Base-by-base conservation (phyloP, 805 yeast genomes). In the Geotrichum ghanense region DNA sequence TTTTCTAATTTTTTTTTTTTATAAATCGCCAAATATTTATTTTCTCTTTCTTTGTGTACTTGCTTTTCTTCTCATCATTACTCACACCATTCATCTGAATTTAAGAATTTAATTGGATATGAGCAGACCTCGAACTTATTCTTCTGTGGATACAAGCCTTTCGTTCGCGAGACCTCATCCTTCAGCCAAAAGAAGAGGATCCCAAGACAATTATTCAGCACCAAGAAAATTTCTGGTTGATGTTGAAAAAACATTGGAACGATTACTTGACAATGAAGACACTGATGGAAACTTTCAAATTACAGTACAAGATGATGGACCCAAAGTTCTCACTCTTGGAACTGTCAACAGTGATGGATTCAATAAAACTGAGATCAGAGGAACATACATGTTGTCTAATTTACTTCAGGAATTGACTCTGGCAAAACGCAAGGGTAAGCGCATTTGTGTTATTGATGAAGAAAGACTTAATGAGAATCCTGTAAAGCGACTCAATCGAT, bases 321-420 rank as follows among this genome's bases (percentile, higher is more conserved):
- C 94, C 2, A 84, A 84, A 59, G 86, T 81, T n/a, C 66, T 84
- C 49, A 74, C 76, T 54, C 68, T 85, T 12, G 92, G 92, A 6
- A 86, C 97, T 2, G 86, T 81, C 31, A 83, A 84, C 59, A 86
- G 95, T 2, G 77, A 79, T 56, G 97, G 96, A 1, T 85, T 66
- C 65, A 79, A 76, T 34, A 80, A 76, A 54, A 74, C 75, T 46
- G 84, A 81, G 50, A 73, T 88, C 47, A 68, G 95, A 49, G 97
- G 97, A 2, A 88, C 95, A 0, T 88, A 88, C 59, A 83, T 83
- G 89, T 66, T 88, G 43, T 81, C 92, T 0, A 89, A 89, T 62
- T 65, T 89, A 35, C 70, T 88, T 47, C 96, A 88, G 66, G 97
- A 88, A 63, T 70, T 88, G 53, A 86, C 95, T 0, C 78, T 87